Percentiles rank a stretch among this genome's conserved stretches.
Conservation (phyloP, 2,329 filamentous ascomycete genomes). For the Chalaropsis ovoidea region DNA sequence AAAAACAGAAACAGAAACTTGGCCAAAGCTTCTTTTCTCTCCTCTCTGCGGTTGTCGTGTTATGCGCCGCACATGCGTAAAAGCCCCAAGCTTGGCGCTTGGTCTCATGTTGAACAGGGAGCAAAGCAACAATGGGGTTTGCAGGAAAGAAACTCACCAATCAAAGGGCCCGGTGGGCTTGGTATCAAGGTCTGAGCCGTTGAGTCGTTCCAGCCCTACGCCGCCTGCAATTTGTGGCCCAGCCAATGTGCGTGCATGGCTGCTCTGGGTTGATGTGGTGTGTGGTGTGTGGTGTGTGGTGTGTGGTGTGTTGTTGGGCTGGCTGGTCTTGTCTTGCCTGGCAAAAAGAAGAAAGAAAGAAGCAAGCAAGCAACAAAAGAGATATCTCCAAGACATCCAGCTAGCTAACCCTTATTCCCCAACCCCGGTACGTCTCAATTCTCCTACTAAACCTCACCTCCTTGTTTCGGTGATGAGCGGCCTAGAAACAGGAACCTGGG, state of each 20-base stretch:
- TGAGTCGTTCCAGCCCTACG: neutral
- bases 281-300: too few species aligned
- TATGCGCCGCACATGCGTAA: neutral
- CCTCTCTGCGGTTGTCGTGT: neutral
- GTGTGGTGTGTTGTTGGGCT: too few species aligned
- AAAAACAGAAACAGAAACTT: neutral
- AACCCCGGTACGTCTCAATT: neutral
- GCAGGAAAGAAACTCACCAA: neutral
- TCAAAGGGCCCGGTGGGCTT: neutral
- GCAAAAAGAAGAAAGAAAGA: neutral
- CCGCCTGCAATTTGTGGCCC: neutral
- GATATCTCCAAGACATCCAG: neutral
- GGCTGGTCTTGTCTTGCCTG: neutral
- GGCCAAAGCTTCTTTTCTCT: conserved; percentile 4
- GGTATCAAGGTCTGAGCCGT: neutral
- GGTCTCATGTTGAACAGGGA: conserved; percentile 5
- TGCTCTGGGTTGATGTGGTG: neutral
- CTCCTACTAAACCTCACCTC: neutral
- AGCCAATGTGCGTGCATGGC: neutral
- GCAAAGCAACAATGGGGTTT: neutral
- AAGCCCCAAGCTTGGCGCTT: conserved; percentile 15
- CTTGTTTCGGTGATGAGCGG: conserved; percentile 12
- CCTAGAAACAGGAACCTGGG: neutral
- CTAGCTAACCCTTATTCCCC: neutral
- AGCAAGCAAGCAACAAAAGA: neutral